These are phyloP conservation scores for Kockiozyma suomiensis DNA, from an alignment of 805 yeast genomes.

Conservation along the genomic window DNA sequence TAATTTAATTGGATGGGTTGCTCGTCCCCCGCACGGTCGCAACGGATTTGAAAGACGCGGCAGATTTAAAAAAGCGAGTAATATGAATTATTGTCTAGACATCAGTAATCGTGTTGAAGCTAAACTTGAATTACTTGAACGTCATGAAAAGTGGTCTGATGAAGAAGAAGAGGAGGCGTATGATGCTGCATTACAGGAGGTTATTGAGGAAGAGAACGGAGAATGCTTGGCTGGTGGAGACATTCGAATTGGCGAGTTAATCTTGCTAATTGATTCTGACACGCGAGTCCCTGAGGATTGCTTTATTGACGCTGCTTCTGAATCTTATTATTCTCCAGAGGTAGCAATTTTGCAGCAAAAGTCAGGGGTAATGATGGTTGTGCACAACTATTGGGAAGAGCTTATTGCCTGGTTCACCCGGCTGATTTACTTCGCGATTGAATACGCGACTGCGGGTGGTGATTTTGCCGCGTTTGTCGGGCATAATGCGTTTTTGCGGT, in stretches of 20 bases:
- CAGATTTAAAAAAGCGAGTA: slow-evolving; percentile 30
- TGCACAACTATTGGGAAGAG: slow-evolving; percentile 27
- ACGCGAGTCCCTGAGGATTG: slow-evolving; percentile 32
- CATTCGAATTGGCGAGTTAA: slow-evolving; percentile 29
- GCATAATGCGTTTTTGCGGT: slow-evolving; percentile 30
- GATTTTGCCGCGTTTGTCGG: slow-evolving; percentile 32
- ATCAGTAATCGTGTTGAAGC: slow-evolving; percentile 27
- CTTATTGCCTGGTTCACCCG: slow-evolving; percentile 31
- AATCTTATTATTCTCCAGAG: slow-evolving; percentile 26
- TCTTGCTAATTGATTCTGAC: slow-evolving; percentile 28
- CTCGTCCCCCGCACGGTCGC: slow-evolving; percentile 28
- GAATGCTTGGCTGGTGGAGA: slow-evolving; percentile 27
- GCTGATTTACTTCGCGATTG: slow-evolving; percentile 28
- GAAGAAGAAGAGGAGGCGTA: slow-evolving; percentile 19
- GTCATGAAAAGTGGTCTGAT: slow-evolving; percentile 29
- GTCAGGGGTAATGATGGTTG: slow-evolving; percentile 30
- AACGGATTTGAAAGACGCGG: slow-evolving; percentile 30
- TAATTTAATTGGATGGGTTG: slow-evolving; percentile 28
- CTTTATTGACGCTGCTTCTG: slow-evolving; percentile 31
- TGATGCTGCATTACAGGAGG: slow-evolving; percentile 17
- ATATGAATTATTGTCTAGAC: slow-evolving; percentile 28
- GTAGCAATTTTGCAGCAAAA: slow-evolving; percentile 27
- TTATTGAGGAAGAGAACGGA: slow-evolving; percentile 12
- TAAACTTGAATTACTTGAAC: slow-evolving; percentile 12
- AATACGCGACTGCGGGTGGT: slow-evolving; percentile 29